Evolutionary conservation across 352 stramenopile species (phyloP), one percentile per base, ranked within the genome.

Genomic region (Phytophthora litchii): DNA sequence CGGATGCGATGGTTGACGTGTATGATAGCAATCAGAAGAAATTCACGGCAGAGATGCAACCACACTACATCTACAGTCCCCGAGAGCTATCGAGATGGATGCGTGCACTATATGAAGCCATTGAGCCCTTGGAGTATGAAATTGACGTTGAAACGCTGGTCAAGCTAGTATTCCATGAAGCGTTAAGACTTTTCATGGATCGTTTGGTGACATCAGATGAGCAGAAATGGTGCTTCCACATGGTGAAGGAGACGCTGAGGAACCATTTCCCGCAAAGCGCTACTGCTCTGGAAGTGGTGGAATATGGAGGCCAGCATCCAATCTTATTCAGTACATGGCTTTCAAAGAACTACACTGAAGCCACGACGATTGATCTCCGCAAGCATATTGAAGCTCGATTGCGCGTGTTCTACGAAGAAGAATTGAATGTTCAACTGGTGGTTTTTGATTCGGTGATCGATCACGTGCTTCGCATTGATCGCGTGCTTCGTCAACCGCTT

Each of bases 31-130:
- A 99, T 70, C 95, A 99, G 67, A 92, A 89, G 43, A 86, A 88
- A 40, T 99, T 99, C 67, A 96, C 86, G 1, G 77, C 93, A 2
- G 91, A 97, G 56, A 83, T 95, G 67, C 87, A 97, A 45, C 92
- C 96, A 7, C 98, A 99, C 67, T 99, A 99, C 74, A 99, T 99
- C 44, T 99, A 99, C 76, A 99, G 97, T 60, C 98, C 98, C 14
- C 89, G 98, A 50, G 98, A 99, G 74, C 77, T 99, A 4, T 99
- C 92, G 38, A 86, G 98, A 68, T 99, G 98, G 98, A 98, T 99
- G 67, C 90, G 98, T 34, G 97, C 97, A 12, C 78, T 99, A 60
- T 99, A 99, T 70, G 97, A 99, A 76, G 94, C 97, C 5, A 95
- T 99, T 65, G 91, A 97, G 38, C 87, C 92, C 13, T 80, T 98